Base-by-base conservation (phyloP, 2,329 filamentous ascomycete species). In the Fusarium sterilihyphosum region DNA sequence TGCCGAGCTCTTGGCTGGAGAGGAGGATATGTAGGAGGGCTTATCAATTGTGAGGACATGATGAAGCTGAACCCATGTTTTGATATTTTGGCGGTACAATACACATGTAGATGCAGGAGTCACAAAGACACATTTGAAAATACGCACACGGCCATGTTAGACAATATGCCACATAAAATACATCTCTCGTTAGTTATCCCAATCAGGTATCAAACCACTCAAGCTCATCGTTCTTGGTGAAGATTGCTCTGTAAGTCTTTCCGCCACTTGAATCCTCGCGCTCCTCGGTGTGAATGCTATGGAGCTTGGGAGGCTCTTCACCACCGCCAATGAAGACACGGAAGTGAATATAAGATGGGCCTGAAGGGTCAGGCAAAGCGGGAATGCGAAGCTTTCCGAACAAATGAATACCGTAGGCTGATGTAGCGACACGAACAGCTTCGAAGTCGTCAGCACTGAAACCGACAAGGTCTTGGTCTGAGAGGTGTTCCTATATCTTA, bases 251-350 rank as follows among this genome's bases (percentile, higher is more conserved):
- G 83, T 98, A 98, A 78, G 98, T 93, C 84, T 96, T 95, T 83
- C 95, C 91, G 35, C 95, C 96, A 59, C 92, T 91, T n/a, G 94
- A 86, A 10, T 95, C 95, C 88, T 97, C 96, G 88, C 96, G 96
- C 85, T 98, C 98, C 73, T 98, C 85, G 6, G 95, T 95, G 89
- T 98, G 98, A 40, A 96, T 95, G 81, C 97, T 94, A 73, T 96
- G 90, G 88, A 95, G 87, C 89, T 98, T 95, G 40, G 95, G 93
- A 81, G 72, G 67, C 20, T 94, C 93, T 71, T 98, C 88, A 14
- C 94, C 92, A 13, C 98, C 90, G 82, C 97, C 94, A 69, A 98
- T 91, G 80, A 92, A 96, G 60, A 97, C 93, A 84, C 98, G 95
- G 75, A 98, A 89, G 83, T 98, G 98, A 10, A 93, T 91, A 65